A percentile compares a stretch with the other conserved stretches of the same genome.
These are phyloP conservation scores for Coemansia sp. DNA, from an alignment of 192 early-diverging fungal species.

Conservation along the genomic window DNA sequence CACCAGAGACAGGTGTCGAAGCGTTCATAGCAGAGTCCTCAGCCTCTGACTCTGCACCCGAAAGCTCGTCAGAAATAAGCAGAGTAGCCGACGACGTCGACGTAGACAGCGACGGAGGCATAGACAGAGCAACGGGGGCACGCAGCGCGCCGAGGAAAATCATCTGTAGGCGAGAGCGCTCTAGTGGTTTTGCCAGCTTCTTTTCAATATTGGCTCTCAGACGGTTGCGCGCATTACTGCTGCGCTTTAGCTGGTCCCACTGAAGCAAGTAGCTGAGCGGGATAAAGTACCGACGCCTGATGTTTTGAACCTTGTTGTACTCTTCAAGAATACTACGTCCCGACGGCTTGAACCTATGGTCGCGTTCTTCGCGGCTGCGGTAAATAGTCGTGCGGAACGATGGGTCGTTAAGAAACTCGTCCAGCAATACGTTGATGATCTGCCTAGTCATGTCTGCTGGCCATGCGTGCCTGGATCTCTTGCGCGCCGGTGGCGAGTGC, in stretches of 20 bases:
- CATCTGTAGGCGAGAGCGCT: constrained; percentile 37
- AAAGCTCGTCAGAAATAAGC: not conserved
- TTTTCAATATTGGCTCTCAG: constrained; percentile 39
- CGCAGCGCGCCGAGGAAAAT: constrained; percentile 31
- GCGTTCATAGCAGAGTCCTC: not conserved
- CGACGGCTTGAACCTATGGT: constrained; percentile 36
- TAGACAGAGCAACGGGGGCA: not conserved
- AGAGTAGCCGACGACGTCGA: constrained; percentile 6
- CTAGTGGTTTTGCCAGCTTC: constrained; percentile 48
- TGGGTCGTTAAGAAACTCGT: constrained; percentile 45
- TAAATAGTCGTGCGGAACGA: constrained; percentile 52
- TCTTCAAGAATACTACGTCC: constrained; percentile 47
- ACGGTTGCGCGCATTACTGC: constrained; percentile 2
- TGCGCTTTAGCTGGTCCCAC: constrained; percentile 41
- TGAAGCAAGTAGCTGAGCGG: constrained; percentile 51
- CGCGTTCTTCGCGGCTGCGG: constrained; percentile 53
- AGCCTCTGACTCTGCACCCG: constrained; percentile 8
- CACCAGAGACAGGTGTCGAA: not conserved
- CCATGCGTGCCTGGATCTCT: constrained; percentile 52
- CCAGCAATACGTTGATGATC: constrained; percentile 50
- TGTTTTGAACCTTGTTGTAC: constrained; percentile 56
- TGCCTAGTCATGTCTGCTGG: constrained; percentile 45
- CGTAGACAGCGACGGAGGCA: not conserved
- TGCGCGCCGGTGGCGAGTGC: constrained; percentile 22
- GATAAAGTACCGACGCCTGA: constrained; percentile 48